phyloP scores from a whole-genome alignment of 345 rosid genomes.

The Camelina laxa region DNA sequence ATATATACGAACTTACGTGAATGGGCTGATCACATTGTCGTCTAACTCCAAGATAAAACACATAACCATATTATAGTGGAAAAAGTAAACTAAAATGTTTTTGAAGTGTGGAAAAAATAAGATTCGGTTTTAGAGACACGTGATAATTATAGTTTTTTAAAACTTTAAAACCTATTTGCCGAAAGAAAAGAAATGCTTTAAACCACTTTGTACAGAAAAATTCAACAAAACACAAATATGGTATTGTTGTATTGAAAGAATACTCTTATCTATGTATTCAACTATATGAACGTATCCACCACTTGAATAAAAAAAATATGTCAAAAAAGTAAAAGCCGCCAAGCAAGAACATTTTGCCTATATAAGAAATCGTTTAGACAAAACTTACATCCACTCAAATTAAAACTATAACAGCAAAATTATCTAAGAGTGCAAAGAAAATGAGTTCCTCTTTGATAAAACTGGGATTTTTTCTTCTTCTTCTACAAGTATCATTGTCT shows the following conservation, averaged over 20 bases:
- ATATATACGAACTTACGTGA: not conserved
- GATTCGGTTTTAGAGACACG: not conserved
- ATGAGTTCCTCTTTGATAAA: slow-evolving; percentile 22
- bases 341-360: not conserved
- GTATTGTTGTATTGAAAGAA: not conserved
- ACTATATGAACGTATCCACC: not conserved
- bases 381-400: slow-evolving; percentile 16
- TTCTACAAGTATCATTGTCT: slow-evolving; percentile 21
- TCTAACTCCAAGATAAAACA: not conserved
- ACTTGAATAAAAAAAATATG: too few relatives aligned
- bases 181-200: not conserved
- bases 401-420: not conserved
- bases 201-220: not conserved
- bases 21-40: not conserved
- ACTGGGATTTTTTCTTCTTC: slow-evolving; percentile 17
- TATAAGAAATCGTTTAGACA: slow-evolving; percentile 25
- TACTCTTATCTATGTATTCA: not conserved
- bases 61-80: not conserved
- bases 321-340: slow-evolving; percentile 15
- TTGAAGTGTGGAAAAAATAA: not conserved
- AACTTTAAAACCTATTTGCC: not conserved
- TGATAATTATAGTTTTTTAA: not conserved
- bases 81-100: not conserved
- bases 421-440: not conserved
- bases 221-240: not conserved